Conservation (phyloP, 2,329 filamentous ascomycete genomes). For the Alternaria gansuensis region DNA sequence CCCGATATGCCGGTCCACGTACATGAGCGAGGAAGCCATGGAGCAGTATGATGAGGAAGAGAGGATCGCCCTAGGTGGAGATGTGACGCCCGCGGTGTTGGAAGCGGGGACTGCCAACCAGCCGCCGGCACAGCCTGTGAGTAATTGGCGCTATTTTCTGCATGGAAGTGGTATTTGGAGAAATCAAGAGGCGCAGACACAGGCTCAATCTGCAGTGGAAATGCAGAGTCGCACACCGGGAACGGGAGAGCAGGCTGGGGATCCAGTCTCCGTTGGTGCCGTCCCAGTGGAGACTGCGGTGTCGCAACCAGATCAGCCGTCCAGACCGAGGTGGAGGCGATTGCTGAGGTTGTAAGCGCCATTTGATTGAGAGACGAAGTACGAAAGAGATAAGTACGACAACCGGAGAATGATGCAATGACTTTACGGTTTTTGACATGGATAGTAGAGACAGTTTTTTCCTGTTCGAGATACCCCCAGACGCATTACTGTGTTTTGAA, state of each 20-base stretch:
- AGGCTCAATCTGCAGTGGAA: conserved; percentile 7
- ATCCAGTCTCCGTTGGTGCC: background rate
- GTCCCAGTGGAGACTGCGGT: background rate
- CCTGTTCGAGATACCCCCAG: conserved; percentile 5
- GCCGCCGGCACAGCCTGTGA: background rate
- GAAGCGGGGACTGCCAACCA: conserved; percentile 4
- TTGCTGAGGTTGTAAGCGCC: background rate
- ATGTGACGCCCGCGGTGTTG: background rate
- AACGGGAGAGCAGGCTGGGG: background rate
- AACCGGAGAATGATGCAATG: background rate
- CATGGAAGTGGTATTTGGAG: conserved; percentile 13
- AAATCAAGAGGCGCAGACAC: conserved; percentile 1
- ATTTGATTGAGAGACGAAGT: background rate
- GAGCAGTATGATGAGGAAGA: conserved; percentile 30
- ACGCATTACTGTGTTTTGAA: background rate
- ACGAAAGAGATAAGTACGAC: background rate
- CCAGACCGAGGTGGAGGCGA: background rate
- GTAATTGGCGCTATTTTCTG: conserved; percentile 28
- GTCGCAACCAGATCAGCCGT: background rate
- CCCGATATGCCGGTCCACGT: conserved; percentile 45
- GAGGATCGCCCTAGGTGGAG: background rate
- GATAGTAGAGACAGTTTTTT: background rate
- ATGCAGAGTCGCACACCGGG: background rate
- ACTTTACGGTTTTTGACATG: background rate
- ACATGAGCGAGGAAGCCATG: conserved; percentile 35